Evolutionary conservation across 2,329 filamentous ascomycete species (phyloP).

Genomic region (Myotisia sp.): DNA sequence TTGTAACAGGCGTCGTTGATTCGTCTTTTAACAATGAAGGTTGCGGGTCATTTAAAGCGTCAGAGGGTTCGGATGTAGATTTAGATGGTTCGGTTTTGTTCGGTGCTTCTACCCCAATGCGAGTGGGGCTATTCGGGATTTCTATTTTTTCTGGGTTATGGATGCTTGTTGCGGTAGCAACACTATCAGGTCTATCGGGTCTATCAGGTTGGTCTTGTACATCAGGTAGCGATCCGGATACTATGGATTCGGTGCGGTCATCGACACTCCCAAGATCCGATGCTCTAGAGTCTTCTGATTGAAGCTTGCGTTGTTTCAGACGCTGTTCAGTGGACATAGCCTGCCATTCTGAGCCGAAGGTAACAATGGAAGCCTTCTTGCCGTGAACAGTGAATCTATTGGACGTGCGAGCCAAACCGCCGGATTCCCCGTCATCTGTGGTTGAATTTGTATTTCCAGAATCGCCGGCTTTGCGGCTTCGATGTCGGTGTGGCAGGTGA

Average conservation of each 20-base stretch:
- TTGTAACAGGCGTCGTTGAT: too few species aligned
- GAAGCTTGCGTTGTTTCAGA: slow-evolving; percentile 45
- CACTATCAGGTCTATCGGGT: background rate
- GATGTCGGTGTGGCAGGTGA: slow-evolving; percentile 46
- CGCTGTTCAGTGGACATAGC: slow-evolving; percentile 61
- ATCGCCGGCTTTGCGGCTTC: slow-evolving; percentile 53
- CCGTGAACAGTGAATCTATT: slow-evolving; percentile 93
- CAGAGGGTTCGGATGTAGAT: too few species aligned
- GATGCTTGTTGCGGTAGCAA: too few species aligned
- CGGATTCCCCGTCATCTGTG: slow-evolving; percentile 5
- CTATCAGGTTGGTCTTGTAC: background rate
- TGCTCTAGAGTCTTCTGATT: slow-evolving; percentile 24
- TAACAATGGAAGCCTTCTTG: slow-evolving; percentile 94
- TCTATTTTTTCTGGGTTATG: too few species aligned
- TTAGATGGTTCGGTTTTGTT: too few species aligned
- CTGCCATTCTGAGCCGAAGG: slow-evolving; percentile 86
- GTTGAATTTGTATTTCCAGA: slow-evolving; percentile 18
- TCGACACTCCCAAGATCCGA: slow-evolving; percentile 22
- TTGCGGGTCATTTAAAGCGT: too few species aligned
- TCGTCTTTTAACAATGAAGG: too few species aligned
- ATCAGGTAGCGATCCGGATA: slow-evolving; percentile 1
- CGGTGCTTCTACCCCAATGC: too few species aligned
- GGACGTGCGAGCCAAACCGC: slow-evolving; percentile 51
- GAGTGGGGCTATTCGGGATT: too few species aligned
- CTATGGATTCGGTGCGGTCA: slow-evolving; percentile 7